Conservation (phyloP, 2,329 filamentous ascomycete species). For the Colletotrichum horii region DNA sequence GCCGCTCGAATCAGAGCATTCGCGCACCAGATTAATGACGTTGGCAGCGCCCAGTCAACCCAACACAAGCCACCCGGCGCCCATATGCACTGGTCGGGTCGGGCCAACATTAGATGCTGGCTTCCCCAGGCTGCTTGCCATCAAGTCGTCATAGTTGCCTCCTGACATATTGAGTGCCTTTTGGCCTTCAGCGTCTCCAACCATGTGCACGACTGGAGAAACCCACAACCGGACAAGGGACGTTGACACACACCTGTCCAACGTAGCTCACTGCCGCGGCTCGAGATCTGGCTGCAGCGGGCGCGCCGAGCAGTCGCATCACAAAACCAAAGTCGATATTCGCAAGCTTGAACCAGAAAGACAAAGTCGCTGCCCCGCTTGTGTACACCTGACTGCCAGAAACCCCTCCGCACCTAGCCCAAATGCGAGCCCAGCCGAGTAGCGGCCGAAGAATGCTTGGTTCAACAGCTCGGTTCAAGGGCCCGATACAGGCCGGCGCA, state of each 20-base stretch:
- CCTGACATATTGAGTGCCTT: neutral
- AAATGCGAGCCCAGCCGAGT: neutral
- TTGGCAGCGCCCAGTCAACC: neutral
- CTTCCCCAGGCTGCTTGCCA: neutral
- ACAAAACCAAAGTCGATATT: neutral
- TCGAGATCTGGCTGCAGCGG: neutral
- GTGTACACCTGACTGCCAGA: conserved; percentile 1
- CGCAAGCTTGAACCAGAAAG: neutral
- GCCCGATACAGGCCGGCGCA: neutral
- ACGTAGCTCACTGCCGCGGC: neutral
- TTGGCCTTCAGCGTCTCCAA: neutral
- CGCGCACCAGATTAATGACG: conserved; percentile 1
- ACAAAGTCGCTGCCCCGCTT: conserved; percentile 9
- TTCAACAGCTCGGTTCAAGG: neutral
- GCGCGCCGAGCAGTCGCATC: neutral
- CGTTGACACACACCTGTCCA: neutral
- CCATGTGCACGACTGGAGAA: neutral
- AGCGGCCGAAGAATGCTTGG: neutral
- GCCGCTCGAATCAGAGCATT: conserved; percentile 15
- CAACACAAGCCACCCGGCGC: neutral
- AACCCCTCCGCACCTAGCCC: neutral
- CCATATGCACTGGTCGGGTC: neutral
- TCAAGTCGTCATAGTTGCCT: neutral
- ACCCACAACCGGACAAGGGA: neutral
- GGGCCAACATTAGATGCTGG: neutral